These are phyloP conservation scores for Trichophaea hybrida DNA, from an alignment of 2,329 filamentous ascomycete species.

Conservation along the genomic window DNA sequence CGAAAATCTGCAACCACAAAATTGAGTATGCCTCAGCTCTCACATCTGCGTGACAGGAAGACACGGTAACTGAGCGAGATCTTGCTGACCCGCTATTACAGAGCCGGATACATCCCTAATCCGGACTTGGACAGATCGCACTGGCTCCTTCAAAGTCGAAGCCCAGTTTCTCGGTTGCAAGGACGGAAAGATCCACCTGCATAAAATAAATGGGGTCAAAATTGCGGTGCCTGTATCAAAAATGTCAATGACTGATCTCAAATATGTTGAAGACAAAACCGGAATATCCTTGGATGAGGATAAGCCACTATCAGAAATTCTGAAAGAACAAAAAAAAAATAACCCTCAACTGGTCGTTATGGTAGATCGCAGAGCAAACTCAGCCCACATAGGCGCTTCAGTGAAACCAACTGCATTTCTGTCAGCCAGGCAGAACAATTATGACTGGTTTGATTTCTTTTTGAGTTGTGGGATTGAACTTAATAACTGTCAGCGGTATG, in stretches of 20 bases:
- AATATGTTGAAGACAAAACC: constrained; percentile 82
- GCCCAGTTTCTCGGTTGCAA: constrained; percentile 89
- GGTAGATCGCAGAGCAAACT: constrained; percentile 18
- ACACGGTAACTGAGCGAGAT: constrained; percentile 12
- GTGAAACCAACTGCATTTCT: constrained; percentile 38
- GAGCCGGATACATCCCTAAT: constrained; percentile 73
- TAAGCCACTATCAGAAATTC: constrained; percentile 79
- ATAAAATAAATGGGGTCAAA: constrained; percentile 96
- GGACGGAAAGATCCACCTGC: constrained; percentile 92
- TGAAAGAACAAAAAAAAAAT: constrained; percentile 34
- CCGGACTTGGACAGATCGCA: constrained; percentile 86
- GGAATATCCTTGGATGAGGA: constrained; percentile 81
- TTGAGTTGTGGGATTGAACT: constrained; percentile 80
- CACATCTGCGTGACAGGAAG: constrained; percentile 17
- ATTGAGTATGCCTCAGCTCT: constrained; percentile 21
- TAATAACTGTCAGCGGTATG: constrained; percentile 86
- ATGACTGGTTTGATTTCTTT: constrained; percentile 99
- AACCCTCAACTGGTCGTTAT: constrained; percentile 26
- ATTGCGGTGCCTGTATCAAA: constrained; percentile 91
- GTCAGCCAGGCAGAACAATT: constrained; percentile 40
- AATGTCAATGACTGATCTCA: constrained; percentile 89
- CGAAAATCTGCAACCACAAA: constrained; percentile 17
- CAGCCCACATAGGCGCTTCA: constrained; percentile 39
- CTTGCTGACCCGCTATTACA: constrained; percentile 30
- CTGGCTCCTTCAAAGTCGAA: constrained; percentile 91